phyloP scores from a whole-genome alignment of 2,329 filamentous ascomycete species.

The Nemania sp. region DNA sequence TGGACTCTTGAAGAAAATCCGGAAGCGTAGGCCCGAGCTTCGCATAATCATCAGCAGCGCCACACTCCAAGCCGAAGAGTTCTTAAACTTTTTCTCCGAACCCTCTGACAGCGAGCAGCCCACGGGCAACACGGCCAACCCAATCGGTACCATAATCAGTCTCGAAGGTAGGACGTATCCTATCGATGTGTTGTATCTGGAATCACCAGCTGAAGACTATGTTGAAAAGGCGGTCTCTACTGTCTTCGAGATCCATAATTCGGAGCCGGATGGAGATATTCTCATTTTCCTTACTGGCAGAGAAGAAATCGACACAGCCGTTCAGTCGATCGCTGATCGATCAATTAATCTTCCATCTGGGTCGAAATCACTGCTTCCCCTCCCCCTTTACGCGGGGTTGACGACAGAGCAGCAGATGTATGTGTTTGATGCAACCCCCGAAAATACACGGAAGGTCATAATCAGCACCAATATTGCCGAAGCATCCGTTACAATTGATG shows the following conservation, averaged over 20 bases:
- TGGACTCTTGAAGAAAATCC: constrained; percentile 88
- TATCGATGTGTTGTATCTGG: constrained; percentile 82
- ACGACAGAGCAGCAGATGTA: constrained; percentile 93
- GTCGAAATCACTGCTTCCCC: constrained; percentile 63
- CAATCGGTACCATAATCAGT: constrained; percentile 68
- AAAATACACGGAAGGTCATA: constrained; percentile 86
- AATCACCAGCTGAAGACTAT: constrained; percentile 81
- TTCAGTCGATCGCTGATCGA: constrained; percentile 78
- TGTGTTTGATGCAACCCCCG: constrained; percentile 82
- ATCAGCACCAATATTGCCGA: constrained; percentile 96
- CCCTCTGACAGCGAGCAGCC: constrained; percentile 44
- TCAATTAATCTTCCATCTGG: constrained; percentile 63
- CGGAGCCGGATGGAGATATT: constrained; percentile 82
- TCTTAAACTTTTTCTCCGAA: constrained; percentile 73
- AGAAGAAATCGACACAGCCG: constrained; percentile 84
- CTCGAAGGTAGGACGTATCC: constrained; percentile 87
- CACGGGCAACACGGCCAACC: constrained; percentile 31
- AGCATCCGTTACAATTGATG: constrained; percentile 91
- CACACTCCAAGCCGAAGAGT: constrained; percentile 86
- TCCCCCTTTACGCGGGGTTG: constrained; percentile 88
- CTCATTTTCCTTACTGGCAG: constrained; percentile 89
- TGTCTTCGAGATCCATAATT: constrained; percentile 83
- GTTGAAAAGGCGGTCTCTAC: constrained; percentile 80
- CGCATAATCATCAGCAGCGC: constrained; percentile 92
- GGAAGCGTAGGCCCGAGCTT: constrained; percentile 76